Base-by-base conservation (phyloP, 139 green algal genomes). In the Tetradesmus lagerheimii region DNA sequence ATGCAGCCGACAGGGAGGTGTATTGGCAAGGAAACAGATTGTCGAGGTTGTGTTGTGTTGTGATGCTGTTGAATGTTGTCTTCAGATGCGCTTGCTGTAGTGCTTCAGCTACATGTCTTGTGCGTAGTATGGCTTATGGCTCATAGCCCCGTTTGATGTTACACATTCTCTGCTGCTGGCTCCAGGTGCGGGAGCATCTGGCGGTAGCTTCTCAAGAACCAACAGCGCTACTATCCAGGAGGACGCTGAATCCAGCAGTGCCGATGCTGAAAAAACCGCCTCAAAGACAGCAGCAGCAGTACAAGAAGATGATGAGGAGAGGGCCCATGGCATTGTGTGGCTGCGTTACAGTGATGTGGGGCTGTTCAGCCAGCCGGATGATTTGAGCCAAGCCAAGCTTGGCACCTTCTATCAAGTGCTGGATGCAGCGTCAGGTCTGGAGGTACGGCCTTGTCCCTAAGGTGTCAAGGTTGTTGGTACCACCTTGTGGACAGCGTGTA, bases 341-440 rank as follows among this genome's bases (percentile, higher is more conserved):
- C 43, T 85, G 11, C 79, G 79, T 6, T 85, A 85, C 79, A 71
- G 41, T 62, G 79, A 85, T n/a, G 79, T 85, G 20, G 79, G 79
- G 41, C 79, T 23, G 9, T 85, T 43, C 35, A 85, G 20, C 12
- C 29, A 47, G n/a, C 2, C 29, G 18, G 62, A 87, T 35, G 62
- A 35, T 25, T 34, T 37, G 34, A 25, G 8, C 27, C 75, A 91
- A 41, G 76, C 80, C 29, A 11, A 34, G 62, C 86, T 89, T 14
- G 86, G 86, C 6, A 86, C 90, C 0, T 90, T 92, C 43, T 92
- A 92, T 38, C 90, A 92, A 57, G 90, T 90, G 29, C 3, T 85
- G 41, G 79, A 85, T 29, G n/a, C 79, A 38, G 31, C 50, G 25
- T 64, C 50, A 64, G 50, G 50, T 14, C 50, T 64, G 50, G 50